Conservation (phyloP, 192 early-diverging fungal species). For the Gamsiella multidivaricata region DNA sequence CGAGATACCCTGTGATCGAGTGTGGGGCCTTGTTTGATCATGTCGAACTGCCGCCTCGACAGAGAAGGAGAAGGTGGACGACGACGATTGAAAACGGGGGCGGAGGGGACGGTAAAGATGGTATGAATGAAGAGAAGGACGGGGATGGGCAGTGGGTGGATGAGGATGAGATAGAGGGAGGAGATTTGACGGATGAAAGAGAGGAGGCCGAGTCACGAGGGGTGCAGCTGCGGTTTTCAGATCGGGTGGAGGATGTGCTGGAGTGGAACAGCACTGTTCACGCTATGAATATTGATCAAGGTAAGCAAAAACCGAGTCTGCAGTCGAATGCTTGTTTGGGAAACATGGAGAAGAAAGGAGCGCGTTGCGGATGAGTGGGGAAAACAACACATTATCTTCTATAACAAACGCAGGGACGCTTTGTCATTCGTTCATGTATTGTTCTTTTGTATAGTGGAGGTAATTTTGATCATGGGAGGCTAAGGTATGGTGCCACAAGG, state of each 20-base stretch:
- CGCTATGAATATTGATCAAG: constrained; percentile 63
- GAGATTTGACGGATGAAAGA: constrained; percentile 10
- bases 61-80: too few species aligned
- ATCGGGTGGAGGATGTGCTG: constrained; percentile 64
- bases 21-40: constrained; percentile 62
- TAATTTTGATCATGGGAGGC: too few species aligned
- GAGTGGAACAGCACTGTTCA: constrained; percentile 61
- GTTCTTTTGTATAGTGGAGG: too few species aligned
- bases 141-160: constrained; percentile 5
- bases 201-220: constrained; percentile 40
- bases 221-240: constrained; percentile 62
- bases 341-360: too few species aligned
- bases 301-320: constrained; percentile 13
- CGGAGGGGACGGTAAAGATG: neutral
- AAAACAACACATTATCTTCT: too few species aligned
- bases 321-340: neutral
- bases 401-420: too few species aligned
- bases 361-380: too few species aligned
- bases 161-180: constrained; percentile 15
- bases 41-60: constrained; percentile 14
- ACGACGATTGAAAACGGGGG: neutral
- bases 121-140: neutral
- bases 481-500: too few species aligned
- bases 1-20: constrained; percentile 42
- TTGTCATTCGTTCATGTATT: too few species aligned